Evolutionary conservation across 1,284 basidiomycete genomes (phyloP), one percentile per base, ranked within the genome.

Genomic region (Rhodofomes roseus): DNA sequence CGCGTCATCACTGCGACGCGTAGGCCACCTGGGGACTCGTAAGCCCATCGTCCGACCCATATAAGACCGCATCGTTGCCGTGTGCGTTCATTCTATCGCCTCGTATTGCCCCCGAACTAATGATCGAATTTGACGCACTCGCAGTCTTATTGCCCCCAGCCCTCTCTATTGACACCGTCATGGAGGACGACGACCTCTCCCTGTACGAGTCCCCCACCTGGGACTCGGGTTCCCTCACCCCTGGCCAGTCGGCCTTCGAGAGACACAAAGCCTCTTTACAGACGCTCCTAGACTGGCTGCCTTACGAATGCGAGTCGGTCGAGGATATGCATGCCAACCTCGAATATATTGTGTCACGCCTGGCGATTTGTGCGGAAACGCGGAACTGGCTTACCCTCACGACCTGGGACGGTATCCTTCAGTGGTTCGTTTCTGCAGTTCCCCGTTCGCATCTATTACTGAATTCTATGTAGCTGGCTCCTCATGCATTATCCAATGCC

Each of bases 401-500:
- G 48, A 83, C 82, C n/a, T 92, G 87, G 87, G 87, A 89, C 69
- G 84, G 82, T 37, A 78, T 86, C 73, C 74, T 92, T 40, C 86
- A 89, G 75, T 90, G 84, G 92, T 90, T 68, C 72, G 82, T 75
- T 66, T 64, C 31, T 52, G 54, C 29, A 56, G 8, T 54, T 43
- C 43, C 37, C 37, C 48, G 22, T 31, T 58, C 36, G 23, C 36
- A 36, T 37, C 53, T 54, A 50, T 48, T 58, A 48, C 29, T 54
- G 59, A 23, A 39, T 54, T 59, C 43, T 29, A 54, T 56, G n/a
- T 63, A 94, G 91, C 72, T 95, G 93, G 92, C 73, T 93, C 54
- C 78, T 88, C 62, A 84, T 93, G 82, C 86, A 86, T 56, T 95
- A 94, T 72, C 92, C 92, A 1, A 84, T 95, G 70, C 74, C 82